A percentile compares a stretch with the other conserved stretches of the same genome.
Evolutionary conservation across 805 yeast species (phyloP).

Genomic region (Kurtzmaniella fragi): DNA sequence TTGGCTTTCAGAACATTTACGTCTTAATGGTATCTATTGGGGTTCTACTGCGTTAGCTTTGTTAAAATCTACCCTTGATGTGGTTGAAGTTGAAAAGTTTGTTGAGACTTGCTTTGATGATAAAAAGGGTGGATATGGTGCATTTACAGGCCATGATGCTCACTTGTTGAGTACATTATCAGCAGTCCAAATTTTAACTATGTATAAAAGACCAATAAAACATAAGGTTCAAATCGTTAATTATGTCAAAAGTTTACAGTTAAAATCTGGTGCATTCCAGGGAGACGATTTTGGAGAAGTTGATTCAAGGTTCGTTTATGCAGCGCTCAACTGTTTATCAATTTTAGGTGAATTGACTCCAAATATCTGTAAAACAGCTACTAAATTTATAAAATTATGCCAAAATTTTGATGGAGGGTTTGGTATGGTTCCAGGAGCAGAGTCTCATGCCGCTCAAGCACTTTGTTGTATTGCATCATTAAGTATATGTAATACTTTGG

Average conservation of each 20-base stretch:
- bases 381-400: slow-evolving; percentile 60
- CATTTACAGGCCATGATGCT: slow-evolving; percentile 85
- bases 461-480: slow-evolving; percentile 82
- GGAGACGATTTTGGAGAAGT: slow-evolving; percentile 93
- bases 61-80: slow-evolving; percentile 49
- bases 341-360: slow-evolving; percentile 60
- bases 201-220: slow-evolving; percentile 36
- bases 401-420: slow-evolving; percentile 94
- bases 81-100: slow-evolving; percentile 59
- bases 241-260: slow-evolving; percentile 40
- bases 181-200: slow-evolving; percentile 73
- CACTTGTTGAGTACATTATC: slow-evolving; percentile 82
- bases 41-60: slow-evolving; percentile 74
- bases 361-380: slow-evolving; percentile 56
- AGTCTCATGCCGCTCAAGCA: slow-evolving; percentile 89
- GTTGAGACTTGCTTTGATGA: slow-evolving; percentile 61
- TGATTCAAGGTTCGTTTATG: slow-evolving; percentile 87
- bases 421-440: slow-evolving; percentile 92
- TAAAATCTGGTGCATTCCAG: slow-evolving; percentile 66
- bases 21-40: slow-evolving; percentile 94
- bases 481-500: slow-evolving; percentile 59
- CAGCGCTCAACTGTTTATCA: slow-evolving; percentile 69
- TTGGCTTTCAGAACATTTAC: slow-evolving; percentile 85
- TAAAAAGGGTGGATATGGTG: slow-evolving; percentile 75
- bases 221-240: slow-evolving; percentile 11